Evolutionary conservation across 2,329 filamentous ascomycete genomes (phyloP).

Genomic region (Pseudofabraea citricarpa): DNA sequence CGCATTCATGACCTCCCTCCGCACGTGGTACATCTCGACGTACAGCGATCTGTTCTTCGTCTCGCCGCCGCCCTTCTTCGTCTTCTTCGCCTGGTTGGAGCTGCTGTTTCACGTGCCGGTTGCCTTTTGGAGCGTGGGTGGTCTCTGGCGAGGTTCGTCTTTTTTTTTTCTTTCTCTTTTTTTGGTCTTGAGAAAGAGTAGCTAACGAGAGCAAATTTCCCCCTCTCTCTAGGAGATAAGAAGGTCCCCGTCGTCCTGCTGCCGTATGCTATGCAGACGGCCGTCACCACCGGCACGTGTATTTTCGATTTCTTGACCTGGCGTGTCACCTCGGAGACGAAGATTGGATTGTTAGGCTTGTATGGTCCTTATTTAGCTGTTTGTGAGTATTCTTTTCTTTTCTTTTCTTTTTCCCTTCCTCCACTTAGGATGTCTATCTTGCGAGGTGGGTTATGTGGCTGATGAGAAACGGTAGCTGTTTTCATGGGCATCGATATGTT

Average conservation of each 20-base stretch:
- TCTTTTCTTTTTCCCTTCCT: neutral
- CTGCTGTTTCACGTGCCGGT: slow-evolving; percentile 56
- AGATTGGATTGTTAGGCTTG: slow-evolving; percentile 42
- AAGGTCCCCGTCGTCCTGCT: slow-evolving; percentile 54
- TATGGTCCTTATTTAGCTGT: slow-evolving; percentile 54
- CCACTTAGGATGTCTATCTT: too few relatives aligned
- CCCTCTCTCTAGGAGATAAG: neutral
- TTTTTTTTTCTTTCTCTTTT: neutral
- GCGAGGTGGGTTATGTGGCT: too few relatives aligned
- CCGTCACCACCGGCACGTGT: slow-evolving; percentile 58
- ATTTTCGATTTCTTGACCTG: slow-evolving; percentile 57
- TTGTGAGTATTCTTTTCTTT: slow-evolving; percentile 35
- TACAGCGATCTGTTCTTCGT: slow-evolving; percentile 63
- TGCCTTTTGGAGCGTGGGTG: slow-evolving; percentile 54
- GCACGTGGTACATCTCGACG: slow-evolving; percentile 52
- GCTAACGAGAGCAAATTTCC: too few relatives aligned
- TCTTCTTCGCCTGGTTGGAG: slow-evolving; percentile 52
- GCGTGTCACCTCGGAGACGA: slow-evolving; percentile 39
- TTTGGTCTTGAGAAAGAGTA: neutral
- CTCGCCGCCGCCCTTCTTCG: slow-evolving; percentile 54
- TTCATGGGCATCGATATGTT: too few relatives aligned
- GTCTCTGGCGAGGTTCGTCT: slow-evolving; percentile 42
- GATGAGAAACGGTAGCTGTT: too few relatives aligned
- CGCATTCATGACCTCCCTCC: slow-evolving; percentile 41
- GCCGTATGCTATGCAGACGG: slow-evolving; percentile 53